Conservation (phyloP, 768 basidiomycete species). For the Leccinum disarticulatum region DNA sequence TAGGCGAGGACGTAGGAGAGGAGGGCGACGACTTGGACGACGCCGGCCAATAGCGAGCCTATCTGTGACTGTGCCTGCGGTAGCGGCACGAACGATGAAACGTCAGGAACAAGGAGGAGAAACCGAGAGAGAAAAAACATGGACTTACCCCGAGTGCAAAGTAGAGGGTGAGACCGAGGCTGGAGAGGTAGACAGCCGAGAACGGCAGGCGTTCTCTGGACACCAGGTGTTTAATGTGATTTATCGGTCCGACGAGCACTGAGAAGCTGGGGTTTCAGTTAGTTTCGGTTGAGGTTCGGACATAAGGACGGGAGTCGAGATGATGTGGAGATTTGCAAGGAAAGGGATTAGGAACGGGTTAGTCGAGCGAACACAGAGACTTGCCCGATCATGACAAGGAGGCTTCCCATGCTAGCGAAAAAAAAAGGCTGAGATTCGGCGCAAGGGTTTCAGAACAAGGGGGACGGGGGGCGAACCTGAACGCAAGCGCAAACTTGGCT, state of each 20-base stretch:
- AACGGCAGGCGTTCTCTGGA: conserved; percentile 86
- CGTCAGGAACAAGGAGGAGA: neutral
- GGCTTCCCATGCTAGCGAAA: conserved; percentile 69
- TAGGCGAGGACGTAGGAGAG: conserved; percentile 90
- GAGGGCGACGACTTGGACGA: conserved; percentile 82
- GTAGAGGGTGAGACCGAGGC: conserved; percentile 84
- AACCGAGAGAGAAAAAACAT: too few species aligned
- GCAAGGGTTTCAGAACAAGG: neutral
- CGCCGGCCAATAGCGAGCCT: conserved; percentile 79
- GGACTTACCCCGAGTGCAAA: conserved; percentile 77
- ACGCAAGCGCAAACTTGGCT: conserved; percentile 87
- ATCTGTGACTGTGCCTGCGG: conserved; percentile 77
- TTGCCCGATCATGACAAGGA: conserved; percentile 95
- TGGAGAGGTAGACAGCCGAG: conserved; percentile 77
- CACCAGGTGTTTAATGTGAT: conserved; percentile 85
- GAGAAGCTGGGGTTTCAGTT: conserved; percentile 54
- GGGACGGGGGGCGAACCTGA: conserved; percentile 49
- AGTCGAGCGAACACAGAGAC: conserved; percentile 21
- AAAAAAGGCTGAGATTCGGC: neutral
- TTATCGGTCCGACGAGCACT: conserved; percentile 85
- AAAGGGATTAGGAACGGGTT: neutral
- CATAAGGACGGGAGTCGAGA: neutral
- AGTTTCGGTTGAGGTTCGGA: neutral
- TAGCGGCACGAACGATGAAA: neutral
- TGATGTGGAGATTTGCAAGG: neutral